Evolutionary conservation across 1,139 yeast species (phyloP).

Genomic region (Kodamaea alishanica): DNA sequence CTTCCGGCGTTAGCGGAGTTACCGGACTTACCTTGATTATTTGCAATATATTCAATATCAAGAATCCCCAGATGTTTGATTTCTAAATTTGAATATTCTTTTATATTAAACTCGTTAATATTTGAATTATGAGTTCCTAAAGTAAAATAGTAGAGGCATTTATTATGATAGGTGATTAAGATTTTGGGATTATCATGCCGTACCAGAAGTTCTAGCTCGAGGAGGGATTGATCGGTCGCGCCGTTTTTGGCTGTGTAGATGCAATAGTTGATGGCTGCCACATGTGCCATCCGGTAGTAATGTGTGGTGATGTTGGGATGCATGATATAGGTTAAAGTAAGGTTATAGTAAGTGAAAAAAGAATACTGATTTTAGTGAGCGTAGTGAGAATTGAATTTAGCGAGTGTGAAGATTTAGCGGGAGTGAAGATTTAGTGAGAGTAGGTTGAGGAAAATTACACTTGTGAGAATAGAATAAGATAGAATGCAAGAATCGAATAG

Average conservation of each 20-base stretch:
- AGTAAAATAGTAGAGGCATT: constrained; percentile 54
- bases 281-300: constrained; percentile 41
- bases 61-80: constrained; percentile 29
- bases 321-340: no score
- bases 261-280: constrained; percentile 30
- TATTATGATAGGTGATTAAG: constrained; percentile 56
- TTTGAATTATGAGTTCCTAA: constrained; percentile 31
- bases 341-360: no score
- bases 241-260: constrained; percentile 30
- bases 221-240: constrained; percentile 38
- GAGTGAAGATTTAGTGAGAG: no score
- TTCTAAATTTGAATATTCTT: constrained; percentile 33
- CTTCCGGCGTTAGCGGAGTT: constrained; percentile 1
- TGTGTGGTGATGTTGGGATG: constrained; percentile 32
- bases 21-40: constrained; percentile 6
- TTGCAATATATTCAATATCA: constrained; percentile 25
- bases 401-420: no score
- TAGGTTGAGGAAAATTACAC: no score
- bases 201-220: constrained; percentile 58
- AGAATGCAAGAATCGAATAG: no score
- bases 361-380: no score
- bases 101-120: constrained; percentile 16
- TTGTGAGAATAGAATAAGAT: no score
- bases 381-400: no score
- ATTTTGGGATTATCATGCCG: constrained; percentile 50